These are phyloP conservation scores for Salvia rosmarinus DNA, from an alignment of 257 asterid species.

Conservation along the genomic window DNA sequence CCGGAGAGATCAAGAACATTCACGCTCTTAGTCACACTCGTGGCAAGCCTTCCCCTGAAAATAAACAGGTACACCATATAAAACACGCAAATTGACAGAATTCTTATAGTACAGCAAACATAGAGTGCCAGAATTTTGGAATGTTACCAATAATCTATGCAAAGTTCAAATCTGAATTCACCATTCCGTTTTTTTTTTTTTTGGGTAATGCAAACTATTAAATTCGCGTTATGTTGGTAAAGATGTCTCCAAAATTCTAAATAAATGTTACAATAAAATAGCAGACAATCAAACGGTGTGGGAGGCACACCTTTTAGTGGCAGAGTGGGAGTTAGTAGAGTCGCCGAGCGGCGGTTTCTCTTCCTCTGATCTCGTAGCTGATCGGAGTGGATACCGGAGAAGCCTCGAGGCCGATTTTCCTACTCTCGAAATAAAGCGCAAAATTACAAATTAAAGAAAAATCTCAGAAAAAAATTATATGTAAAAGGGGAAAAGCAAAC, in stretches of 20 bases:
- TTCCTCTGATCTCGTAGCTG: slow-evolving; percentile 58
- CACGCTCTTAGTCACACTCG: slow-evolving; percentile 78
- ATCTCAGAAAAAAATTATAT: not conserved
- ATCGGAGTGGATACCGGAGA: slow-evolving; percentile 90
- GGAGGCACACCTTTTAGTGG: slow-evolving; percentile 50
- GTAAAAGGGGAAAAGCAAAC: not conserved
- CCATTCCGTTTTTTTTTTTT: not conserved
- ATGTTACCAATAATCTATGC: not conserved
- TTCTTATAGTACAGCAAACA: not conserved
- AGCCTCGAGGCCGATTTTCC: slow-evolving; percentile 67
- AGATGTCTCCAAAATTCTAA: not conserved
- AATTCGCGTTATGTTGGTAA: not conserved
- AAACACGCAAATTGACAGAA: not conserved
- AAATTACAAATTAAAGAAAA: not conserved
- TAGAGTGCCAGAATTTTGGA: not conserved
- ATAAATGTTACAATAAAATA: not conserved
- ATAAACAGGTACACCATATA: slow-evolving; percentile 1
- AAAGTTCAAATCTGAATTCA: not conserved
- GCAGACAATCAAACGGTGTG: no score
- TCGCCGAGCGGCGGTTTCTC: slow-evolving; percentile 68
- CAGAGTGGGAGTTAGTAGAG: slow-evolving; percentile 55
- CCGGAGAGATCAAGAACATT: slow-evolving; percentile 72
- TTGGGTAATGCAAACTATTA: no score
- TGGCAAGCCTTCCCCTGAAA: slow-evolving; percentile 54
- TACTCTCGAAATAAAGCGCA: slow-evolving; percentile 30